Evolutionary conservation across 2,329 filamentous ascomycete species (phyloP).

Genomic region (Apiospora aurea): DNA sequence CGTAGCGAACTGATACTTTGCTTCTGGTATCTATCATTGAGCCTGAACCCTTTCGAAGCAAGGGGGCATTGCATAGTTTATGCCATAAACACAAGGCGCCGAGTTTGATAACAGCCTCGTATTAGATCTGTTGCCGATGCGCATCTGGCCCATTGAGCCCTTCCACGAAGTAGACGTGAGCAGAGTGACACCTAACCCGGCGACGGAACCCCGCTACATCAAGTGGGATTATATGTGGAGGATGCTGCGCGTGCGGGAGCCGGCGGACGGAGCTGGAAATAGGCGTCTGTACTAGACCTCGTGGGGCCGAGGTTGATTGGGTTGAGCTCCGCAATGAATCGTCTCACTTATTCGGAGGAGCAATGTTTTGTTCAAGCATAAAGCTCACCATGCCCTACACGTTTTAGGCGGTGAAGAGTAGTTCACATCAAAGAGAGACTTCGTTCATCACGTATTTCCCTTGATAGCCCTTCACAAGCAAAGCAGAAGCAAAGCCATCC

Average conservation of each 20-base stretch:
- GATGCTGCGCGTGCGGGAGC: neutral
- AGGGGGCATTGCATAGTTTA: neutral
- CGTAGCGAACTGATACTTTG: neutral
- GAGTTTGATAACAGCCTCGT: neutral
- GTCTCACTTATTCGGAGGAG: neutral
- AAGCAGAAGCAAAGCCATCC: neutral
- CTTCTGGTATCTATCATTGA: neutral
- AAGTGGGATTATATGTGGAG: neutral
- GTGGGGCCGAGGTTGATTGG: slow-evolving; percentile 16
- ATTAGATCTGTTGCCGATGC: neutral
- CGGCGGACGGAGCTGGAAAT: neutral
- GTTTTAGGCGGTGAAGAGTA: neutral
- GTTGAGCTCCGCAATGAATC: neutral
- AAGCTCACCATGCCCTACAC: neutral
- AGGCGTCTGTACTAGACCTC: neutral
- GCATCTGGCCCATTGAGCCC: neutral
- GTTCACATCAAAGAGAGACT: neutral
- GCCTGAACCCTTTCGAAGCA: neutral
- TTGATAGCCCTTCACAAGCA: neutral
- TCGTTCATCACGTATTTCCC: neutral
- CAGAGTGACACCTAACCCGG: neutral
- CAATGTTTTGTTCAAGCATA: neutral
- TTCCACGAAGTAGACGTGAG: neutral
- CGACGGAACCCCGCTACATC: neutral
- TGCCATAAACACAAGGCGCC: neutral